Evolutionary conservation across 148 eudicot genomes (phyloP), one percentile per base, ranked within the genome.

Genomic region (Limonium bicolor): DNA sequence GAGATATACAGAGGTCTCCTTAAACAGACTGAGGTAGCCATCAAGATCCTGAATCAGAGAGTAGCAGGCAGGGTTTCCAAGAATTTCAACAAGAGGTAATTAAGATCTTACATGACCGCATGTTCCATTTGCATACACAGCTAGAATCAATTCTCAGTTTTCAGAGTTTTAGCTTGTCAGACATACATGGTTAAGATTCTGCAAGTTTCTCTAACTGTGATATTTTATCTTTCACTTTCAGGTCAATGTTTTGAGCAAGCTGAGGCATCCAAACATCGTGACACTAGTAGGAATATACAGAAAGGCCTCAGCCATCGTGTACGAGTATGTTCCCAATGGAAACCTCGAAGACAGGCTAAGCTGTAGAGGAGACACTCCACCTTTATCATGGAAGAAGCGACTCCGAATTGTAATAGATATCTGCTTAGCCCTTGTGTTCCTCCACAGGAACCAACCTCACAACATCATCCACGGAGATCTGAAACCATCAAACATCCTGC

Each of bases 201-300:
- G n/a, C n/a, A n/a, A n/a, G n/a, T n/a, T n/a, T n/a, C n/a, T n/a
- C n/a, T n/a, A n/a, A n/a, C n/a, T n/a, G n/a, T n/a, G n/a, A n/a
- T n/a, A n/a, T n/a, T n/a, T n/a, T n/a, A n/a, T n/a, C n/a, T n/a
- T n/a, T n/a, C n/a, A n/a, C n/a, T 16, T 34, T 26, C 80, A n/a
- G 97, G 95, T 90, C 41, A 73, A 73, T 41, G 66, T 84, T 51
- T 49, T 90, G 71, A 84, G 93, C 61, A 84, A 70, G 61, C 36
- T 77, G 27, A 69, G 93, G 47, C 97, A 90, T 66, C 97, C 84
- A 32, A 80, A 90, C 67, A 40, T 90, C 41, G 69, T 90, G 41
- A 75, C 82, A 34, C 82, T 90, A 13, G 61, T 90, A 7, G 97
- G 97, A 47, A 29, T 29, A 8, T 1, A n/a, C 3, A 29, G 10